A percentile compares a stretch with the other conserved stretches of the same genome.
Evolutionary conservation across 2,329 filamentous ascomycete species (phyloP).

Genomic region (Cadophora gregata): DNA sequence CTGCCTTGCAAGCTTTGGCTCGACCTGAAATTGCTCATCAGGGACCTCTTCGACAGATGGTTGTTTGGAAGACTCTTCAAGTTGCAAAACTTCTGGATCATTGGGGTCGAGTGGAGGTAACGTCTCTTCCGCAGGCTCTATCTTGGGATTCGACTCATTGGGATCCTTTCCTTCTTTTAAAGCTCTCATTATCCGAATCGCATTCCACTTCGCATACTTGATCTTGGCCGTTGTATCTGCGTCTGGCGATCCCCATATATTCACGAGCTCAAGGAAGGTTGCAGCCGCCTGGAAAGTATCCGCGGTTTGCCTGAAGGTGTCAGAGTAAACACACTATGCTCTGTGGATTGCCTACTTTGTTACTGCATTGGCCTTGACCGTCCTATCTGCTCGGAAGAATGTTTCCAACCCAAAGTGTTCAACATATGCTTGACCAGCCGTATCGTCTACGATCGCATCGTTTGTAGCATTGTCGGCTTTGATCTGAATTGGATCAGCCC

Average conservation of each 20-base stretch:
- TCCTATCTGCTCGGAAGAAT: conserved; percentile 75
- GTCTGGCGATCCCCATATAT: conserved; percentile 81
- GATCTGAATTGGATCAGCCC: conserved; percentile 51
- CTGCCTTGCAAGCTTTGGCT: conserved; percentile 50
- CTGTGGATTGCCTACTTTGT: conserved; percentile 69
- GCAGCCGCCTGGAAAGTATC: conserved; percentile 93
- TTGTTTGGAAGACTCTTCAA: conserved; percentile 53
- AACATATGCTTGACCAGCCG: conserved; percentile 87
- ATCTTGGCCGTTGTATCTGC: conserved; percentile 82
- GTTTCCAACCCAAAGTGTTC: conserved; percentile 93
- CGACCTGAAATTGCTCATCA: conserved; percentile 59
- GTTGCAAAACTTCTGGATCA: conserved; percentile 67
- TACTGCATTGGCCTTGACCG: conserved; percentile 58
- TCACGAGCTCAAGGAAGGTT: conserved; percentile 87
- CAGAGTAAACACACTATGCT: conserved; percentile 13
- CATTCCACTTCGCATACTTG: conserved; percentile 97
- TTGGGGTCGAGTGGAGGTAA: conserved; percentile 61
- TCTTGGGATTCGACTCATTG: conserved; percentile 84
- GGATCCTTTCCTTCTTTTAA: conserved; percentile 91
- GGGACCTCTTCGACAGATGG: conserved; percentile 61
- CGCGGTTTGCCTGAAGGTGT: conserved; percentile 74
- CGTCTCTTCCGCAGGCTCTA: conserved; percentile 55
- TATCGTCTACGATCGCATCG: conserved; percentile 84
- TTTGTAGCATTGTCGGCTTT: conserved; percentile 77
- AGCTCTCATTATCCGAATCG: conserved; percentile 86